Base-by-base conservation (phyloP, 78 protist genomes). In the Dictyostelium firmibasis region DNA sequence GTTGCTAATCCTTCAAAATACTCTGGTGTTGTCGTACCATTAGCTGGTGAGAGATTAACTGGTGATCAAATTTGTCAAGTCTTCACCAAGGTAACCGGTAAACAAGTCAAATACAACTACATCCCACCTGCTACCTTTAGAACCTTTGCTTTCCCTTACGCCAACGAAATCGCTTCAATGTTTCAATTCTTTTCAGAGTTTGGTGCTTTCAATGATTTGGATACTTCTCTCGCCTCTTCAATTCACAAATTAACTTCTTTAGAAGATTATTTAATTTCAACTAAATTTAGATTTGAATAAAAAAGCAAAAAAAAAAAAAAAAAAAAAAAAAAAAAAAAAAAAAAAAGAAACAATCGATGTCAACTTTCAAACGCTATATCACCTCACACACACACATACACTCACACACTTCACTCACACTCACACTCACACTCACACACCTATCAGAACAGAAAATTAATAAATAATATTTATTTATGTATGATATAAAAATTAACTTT, bases 1-100 rank as follows among this genome's bases (percentile, higher is more conserved):
- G 10, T 83, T 31, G 20, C 27, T 20, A 60, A 83, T 38, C 76
- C 76, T 23, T 2, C 16, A 3, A 83, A 83, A 38, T 83, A 64
- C 35, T 60, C 88, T 6, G 88, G 88, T 83, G 70, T 44, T 6
- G 7, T 41, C 31, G 78, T 83, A 20, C 76, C 88, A 20, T 83
- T 64, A 2, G 14, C 31, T 27, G 86, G 86, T 23, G 25, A 29
- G 0, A 14, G 4, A n/a, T 23, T 83, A 13, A 83, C 53, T 23
- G 36, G 53, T 20, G 64, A 64, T n/a, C 41, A 83, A 83, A 83
- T 83, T 64, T 72, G 25, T 23, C n/a, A 83, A 20, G 33, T 25
- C 13, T 44, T 82, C 33, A 25, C 86, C 10, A 82, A 82, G 35
- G 50, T 23, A 2, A 64, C 88, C 25, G 88, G 88, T 25, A 83